These are phyloP conservation scores for Hydrangea macrophylla DNA, from an alignment of 148 eudicot species.

Conservation along the genomic window DNA sequence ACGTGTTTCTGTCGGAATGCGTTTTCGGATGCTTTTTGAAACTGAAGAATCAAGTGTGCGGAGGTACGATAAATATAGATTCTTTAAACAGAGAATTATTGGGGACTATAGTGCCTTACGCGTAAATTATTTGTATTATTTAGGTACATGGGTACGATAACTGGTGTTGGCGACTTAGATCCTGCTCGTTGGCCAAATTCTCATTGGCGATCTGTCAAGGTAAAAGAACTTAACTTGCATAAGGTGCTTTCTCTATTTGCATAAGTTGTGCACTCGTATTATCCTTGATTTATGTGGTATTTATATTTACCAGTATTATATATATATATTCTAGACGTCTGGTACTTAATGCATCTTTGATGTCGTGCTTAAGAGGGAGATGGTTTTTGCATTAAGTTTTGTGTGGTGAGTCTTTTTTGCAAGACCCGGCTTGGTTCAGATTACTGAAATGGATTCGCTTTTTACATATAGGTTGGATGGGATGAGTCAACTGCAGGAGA, in stretches of 20 bases:
- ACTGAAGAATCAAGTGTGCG: conserved; percentile 99
- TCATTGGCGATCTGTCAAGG: conserved; percentile 99
- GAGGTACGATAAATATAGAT: too few species aligned
- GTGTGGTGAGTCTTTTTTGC: too few species aligned
- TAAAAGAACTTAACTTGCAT: conserved; percentile 18
- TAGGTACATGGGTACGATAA: conserved; percentile 99
- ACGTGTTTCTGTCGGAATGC: conserved; percentile 98
- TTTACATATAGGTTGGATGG: conserved; percentile 84
- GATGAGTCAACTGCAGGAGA: conserved; percentile 98
- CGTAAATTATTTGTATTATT: conserved; percentile 20
- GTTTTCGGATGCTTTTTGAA: conserved; percentile 98
- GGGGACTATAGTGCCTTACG: conserved; percentile 14
- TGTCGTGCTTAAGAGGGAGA: background rate
- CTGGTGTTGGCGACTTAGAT: conserved; percentile 90
- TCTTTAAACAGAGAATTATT: too few species aligned
- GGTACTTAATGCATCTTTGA: background rate
- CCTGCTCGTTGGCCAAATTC: conserved; percentile 97
- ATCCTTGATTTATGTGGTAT: background rate
- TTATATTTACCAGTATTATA: background rate
- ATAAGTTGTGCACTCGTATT: background rate
- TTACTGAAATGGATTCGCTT: too few species aligned
- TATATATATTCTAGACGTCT: background rate
- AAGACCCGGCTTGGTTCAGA: too few species aligned
- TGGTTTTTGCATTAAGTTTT: background rate
- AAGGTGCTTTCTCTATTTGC: background rate